These are phyloP conservation scores for Solioccasus polychromus DNA, from an alignment of 768 basidiomycete genomes.

Conservation along the genomic window DNA sequence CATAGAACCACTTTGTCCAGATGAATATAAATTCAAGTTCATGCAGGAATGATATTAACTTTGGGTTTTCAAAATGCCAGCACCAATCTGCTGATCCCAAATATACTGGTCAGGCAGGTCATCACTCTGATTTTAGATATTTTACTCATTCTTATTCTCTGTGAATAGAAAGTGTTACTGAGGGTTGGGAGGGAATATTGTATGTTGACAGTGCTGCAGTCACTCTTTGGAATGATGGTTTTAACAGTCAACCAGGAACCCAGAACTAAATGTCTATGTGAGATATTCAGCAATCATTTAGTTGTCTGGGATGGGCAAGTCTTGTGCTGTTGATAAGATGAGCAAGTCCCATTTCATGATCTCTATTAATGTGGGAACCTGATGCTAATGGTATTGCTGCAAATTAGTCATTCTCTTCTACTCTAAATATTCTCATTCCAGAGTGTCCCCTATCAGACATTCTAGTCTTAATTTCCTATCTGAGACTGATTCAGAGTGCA, in stretches of 20 bases:
- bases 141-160: no score
- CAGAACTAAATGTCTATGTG: neutral
- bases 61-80: no score
- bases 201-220: neutral
- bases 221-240: neutral
- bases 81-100: neutral
- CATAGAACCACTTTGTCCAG: no score
- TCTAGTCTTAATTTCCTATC: neutral
- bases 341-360: neutral
- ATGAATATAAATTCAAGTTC: no score
- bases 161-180: no score
- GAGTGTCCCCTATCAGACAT: neutral
- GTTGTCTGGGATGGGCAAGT: neutral
- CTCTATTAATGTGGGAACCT: neutral
- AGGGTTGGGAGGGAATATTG: neutral
- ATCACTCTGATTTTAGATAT: no score
- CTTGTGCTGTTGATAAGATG: neutral
- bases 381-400: neutral
- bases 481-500: rapidly evolving
- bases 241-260: neutral
- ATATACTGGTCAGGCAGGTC: no score
- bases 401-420: neutral
- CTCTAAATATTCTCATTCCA: neutral
- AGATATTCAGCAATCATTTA: neutral
- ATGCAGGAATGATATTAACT: no score